Percentiles rank a stretch among this genome's conserved stretches.
These are phyloP conservation scores for Triangularia verruculosa DNA, from an alignment of 2,329 filamentous ascomycete species.

Conservation along the genomic window DNA sequence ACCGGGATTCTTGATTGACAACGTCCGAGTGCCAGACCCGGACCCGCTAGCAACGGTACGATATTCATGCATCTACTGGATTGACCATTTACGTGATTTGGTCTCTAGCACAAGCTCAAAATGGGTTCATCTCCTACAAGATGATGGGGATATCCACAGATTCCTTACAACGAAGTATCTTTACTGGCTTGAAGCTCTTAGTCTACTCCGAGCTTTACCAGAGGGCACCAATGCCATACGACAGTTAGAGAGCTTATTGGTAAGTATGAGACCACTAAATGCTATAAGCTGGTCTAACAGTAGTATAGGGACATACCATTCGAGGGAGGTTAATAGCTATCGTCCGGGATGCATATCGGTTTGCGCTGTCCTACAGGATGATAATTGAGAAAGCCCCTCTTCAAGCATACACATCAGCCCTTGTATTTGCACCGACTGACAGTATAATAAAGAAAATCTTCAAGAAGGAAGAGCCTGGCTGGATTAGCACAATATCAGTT, in stretches of 20 bases:
- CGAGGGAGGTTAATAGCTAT: not conserved
- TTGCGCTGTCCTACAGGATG: constrained; percentile 14
- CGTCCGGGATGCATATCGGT: constrained; percentile 16
- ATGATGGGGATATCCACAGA: too few species aligned
- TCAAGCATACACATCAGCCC: constrained; percentile 22
- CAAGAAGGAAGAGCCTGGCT: constrained; percentile 14
- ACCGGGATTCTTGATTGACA: too few species aligned
- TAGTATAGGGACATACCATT: constrained; percentile 3
- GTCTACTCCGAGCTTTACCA: constrained; percentile 14
- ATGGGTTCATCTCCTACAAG: too few species aligned
- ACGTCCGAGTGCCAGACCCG: too few species aligned
- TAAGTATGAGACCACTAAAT: constrained; percentile 4
- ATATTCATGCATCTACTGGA: too few species aligned
- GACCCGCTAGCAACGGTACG: too few species aligned
- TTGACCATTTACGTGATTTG: too few species aligned
- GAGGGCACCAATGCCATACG: constrained; percentile 13
- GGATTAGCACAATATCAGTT: constrained; percentile 9
- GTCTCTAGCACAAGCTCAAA: too few species aligned
- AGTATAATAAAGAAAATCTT: constrained; percentile 15
- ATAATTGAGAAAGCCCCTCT: constrained; percentile 21
- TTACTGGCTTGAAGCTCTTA: constrained; percentile 5
- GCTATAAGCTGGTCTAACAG: not conserved
- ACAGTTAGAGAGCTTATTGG: constrained; percentile 16
- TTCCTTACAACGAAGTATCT: too few species aligned
- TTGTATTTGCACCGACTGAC: constrained; percentile 18